Percentiles rank a stretch among this genome's conserved stretches.
Conservation (phyloP, 345 rosid species). For the Nephelium lappaceum region DNA sequence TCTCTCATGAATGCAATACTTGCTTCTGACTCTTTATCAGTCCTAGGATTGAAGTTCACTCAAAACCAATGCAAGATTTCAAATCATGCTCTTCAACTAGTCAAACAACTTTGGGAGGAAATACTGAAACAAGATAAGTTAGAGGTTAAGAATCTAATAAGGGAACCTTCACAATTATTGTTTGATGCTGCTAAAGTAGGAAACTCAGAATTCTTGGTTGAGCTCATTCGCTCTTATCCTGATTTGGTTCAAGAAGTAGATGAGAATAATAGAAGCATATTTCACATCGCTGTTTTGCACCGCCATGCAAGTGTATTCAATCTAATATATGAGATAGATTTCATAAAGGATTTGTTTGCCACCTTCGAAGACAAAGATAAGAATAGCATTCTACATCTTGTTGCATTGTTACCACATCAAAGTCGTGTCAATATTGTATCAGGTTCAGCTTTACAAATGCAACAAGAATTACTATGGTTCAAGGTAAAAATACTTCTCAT, state of each 20-base stretch:
- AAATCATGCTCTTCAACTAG: not conserved
- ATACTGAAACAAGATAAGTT: not conserved
- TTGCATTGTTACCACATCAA: constrained; percentile 10
- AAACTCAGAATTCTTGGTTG: not conserved
- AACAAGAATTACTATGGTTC: constrained; percentile 25
- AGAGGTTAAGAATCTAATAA: not conserved
- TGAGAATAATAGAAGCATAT: constrained; percentile 11
- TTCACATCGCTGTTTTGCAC: constrained; percentile 31
- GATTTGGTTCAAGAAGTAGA: constrained; percentile 16
- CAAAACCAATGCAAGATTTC: not conserved
- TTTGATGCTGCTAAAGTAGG: not conserved
- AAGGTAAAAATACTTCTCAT: constrained; percentile 6
- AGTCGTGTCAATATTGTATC: constrained; percentile 14
- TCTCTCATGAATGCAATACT: not conserved
- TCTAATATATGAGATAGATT: constrained; percentile 19
- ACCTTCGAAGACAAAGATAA: not conserved
- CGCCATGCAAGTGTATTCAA: constrained; percentile 24
- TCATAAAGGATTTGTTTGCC: constrained; percentile 16
- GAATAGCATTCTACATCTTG: constrained; percentile 29
- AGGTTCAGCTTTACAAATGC: constrained; percentile 31
- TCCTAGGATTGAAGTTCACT: not conserved
- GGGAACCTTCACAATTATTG: not conserved
- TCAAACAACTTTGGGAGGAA: not conserved
- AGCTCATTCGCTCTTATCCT: constrained; percentile 17
- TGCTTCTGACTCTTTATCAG: not conserved